Evolutionary conservation across 2,329 filamentous ascomycete species (phyloP), one percentile per base, ranked within the genome.

Genomic region (Alternaria sp.): DNA sequence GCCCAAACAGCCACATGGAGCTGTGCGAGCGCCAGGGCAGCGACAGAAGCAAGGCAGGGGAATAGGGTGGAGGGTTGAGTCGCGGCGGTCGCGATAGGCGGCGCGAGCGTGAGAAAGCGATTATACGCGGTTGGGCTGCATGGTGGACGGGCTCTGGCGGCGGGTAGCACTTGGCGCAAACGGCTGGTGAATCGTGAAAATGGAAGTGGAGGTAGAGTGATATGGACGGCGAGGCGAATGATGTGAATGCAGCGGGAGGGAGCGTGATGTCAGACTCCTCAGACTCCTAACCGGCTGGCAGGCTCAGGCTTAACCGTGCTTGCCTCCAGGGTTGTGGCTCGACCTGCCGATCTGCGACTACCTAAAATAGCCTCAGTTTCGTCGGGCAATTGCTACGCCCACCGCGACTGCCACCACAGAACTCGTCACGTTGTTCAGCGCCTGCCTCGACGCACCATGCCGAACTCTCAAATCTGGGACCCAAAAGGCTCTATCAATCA

Each of bases 1-100:
- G 89, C 81, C 90, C 86, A 81, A 96, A 97, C 65, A 90, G 92
- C 93, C 93, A 96, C 92, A 95, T 95, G 63, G 68, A 61, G 44
- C 54, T 44, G 40, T 23, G 63, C 44, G 49, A 49, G 28, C 43
- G 57, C 56, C 44, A 54, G 57, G 54, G 61, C 61, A 55, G 49
- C 55, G 54, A 55, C 44, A 61, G 59, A 11, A 52, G 15, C 17
- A 36, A 40, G 52, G 15, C 17, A 36, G 28, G 52, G 36, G 10
- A 25, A 36, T 30, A 55, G 13, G 23, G 11, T 32, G 12, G 28
- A 15, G 59, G 52, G 51, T 47, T 61, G 62, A 47, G 62, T 62
- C 60, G 60, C 62, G 56, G 62, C 47, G 23, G 54, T 19, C 32
- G 58, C 45, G 55, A 21, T 44, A 46, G 50, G 19, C 36, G 44